Base-by-base conservation (phyloP, 2,329 filamentous ascomycete species). In the Orbilia blumenaviensis region DNA sequence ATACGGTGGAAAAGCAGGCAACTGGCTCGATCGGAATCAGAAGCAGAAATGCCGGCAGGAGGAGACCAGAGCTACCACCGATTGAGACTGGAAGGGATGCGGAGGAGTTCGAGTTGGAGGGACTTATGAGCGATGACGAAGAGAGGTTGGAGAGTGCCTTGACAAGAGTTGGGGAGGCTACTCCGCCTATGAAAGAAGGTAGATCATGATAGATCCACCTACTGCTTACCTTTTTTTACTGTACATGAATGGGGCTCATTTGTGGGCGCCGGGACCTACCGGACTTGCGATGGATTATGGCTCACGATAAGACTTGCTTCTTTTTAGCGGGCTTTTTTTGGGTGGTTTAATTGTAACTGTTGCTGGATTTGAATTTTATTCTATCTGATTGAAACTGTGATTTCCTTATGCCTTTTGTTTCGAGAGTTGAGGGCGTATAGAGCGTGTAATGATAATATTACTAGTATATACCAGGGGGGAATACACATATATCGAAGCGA, bases 91-190 rank as follows among this genome's bases (percentile, higher is more conserved):
- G 46, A 87, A 88, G 23, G 29, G 94, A 96, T 81, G 94, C 92
- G 0, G 91, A 97, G 81, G 93, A 97, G 80, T 99, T 97, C 82
- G 95, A 98, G 83, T 86, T 99, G 0, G 93, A 95, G 74, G 94
- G 92, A 0, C 84, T 99, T 41, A 94, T 94, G 82, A 95, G 91
- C 71, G 94, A 96, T 48, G 93, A 96, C 16, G 93, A 97, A 62
- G 90, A 90, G 85, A 85, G 44, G 80, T 81, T 18, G 7, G 85
- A 85, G 63, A 87, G 84, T 66, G 86, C 86, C 0, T 85, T 84
- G 27, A 77, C 73, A 6, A 61, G 62, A 27, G 73, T 71, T 61
- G 73, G 56, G 18, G 63, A 60, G 36, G 52, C 32, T 38, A 56
- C 29, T 38, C 52, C 52, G 32, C 52, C 52, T 3, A 38, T 18